These are phyloP conservation scores for Tetrahymena elliotti DNA, from an alignment of 73 alveolate genomes.

Conservation along the genomic window DNA sequence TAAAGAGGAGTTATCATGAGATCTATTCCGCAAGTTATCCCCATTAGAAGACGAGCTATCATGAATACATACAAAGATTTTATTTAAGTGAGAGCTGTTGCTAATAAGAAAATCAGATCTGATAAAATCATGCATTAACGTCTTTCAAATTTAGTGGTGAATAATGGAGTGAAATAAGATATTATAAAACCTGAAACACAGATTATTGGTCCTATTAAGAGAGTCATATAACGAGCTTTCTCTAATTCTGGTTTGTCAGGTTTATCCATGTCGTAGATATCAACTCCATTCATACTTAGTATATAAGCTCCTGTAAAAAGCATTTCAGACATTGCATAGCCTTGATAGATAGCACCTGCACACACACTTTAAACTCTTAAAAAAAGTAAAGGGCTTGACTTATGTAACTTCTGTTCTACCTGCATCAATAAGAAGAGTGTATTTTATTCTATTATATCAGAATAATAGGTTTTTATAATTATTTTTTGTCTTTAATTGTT, in stretches of 20 bases:
- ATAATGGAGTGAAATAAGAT: not conserved
- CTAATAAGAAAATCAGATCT: not conserved
- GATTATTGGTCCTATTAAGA: not conserved
- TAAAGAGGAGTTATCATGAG: not conserved
- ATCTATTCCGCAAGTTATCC: not conserved
- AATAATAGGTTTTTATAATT: too few species aligned
- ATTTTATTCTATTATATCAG: not conserved
- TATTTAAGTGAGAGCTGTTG: not conserved
- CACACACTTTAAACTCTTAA: not conserved
- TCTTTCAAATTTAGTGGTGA: not conserved
- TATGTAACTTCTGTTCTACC: not conserved
- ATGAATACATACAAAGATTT: not conserved
- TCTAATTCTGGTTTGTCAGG: not conserved
- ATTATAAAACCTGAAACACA: not conserved
- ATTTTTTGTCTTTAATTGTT: too few species aligned
- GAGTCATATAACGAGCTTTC: not conserved
- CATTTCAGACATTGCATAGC: not conserved
- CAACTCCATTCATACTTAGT: not conserved
- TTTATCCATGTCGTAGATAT: not conserved
- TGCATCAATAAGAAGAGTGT: not conserved
- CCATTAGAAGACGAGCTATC: not conserved
- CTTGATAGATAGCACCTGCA: not conserved
- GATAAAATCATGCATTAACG: not conserved
- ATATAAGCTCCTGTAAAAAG: not conserved
- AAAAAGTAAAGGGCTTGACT: not conserved